phyloP scores from a whole-genome alignment of 108 stramenopile genomes.

The Pseudonitzschia delicatissima region DNA sequence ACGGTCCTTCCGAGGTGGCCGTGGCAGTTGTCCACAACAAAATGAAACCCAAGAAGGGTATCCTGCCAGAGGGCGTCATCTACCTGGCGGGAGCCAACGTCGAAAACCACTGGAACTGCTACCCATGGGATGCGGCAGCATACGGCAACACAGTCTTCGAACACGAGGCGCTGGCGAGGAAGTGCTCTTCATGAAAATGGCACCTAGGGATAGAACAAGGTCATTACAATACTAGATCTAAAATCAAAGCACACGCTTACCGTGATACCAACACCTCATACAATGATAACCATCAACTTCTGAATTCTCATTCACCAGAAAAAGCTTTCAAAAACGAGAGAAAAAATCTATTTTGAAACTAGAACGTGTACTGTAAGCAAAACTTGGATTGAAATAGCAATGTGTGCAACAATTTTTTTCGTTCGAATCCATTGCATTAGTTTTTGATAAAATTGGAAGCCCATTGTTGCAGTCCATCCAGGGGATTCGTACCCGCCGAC shows the following conservation, averaged over 20 bases:
- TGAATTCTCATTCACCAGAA: too few relatives aligned
- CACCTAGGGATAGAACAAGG: too few relatives aligned
- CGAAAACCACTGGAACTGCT: constrained; percentile 44
- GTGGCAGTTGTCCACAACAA: constrained; percentile 51
- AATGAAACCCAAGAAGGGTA: constrained; percentile 32
- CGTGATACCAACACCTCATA: too few relatives aligned
- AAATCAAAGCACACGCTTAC: too few relatives aligned
- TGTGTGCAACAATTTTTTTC: too few relatives aligned
- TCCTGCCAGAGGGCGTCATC: constrained; percentile 25
- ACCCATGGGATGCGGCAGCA: constrained; percentile 46
- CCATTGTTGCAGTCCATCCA: constrained; percentile 9
- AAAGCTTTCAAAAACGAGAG: too few relatives aligned
- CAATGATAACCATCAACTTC: too few relatives aligned
- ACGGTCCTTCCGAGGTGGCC: constrained; percentile 18
- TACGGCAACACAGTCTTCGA: constrained; percentile 36
- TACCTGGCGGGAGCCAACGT: constrained; percentile 41
- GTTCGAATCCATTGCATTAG: too few relatives aligned
- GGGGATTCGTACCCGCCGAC: background rate
- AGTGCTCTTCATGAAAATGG: constrained; percentile 14
- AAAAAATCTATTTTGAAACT: too few relatives aligned
- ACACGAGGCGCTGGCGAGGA: constrained; percentile 35
- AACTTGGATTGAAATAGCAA: too few relatives aligned
- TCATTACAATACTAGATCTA: too few relatives aligned
- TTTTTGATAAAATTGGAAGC: background rate
- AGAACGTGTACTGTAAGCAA: too few relatives aligned